These are phyloP conservation scores for Lachancea cidri DNA, from an alignment of 805 yeast genomes.

Conservation along the genomic window DNA sequence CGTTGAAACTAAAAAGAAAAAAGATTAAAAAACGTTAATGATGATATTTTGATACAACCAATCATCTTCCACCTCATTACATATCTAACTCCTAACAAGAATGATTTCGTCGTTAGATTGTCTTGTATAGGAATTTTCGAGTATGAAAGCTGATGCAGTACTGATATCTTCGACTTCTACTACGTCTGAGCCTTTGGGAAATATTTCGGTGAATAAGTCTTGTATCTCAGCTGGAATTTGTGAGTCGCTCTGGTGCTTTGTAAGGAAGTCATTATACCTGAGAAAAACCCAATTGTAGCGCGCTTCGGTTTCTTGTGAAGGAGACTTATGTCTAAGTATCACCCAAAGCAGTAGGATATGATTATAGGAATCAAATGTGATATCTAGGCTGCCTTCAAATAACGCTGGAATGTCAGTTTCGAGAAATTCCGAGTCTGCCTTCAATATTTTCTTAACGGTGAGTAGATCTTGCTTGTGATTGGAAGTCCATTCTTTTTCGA, in stretches of 20 bases:
- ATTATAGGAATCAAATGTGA: slow-evolving; percentile 25
- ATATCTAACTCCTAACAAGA: slow-evolving; percentile 11
- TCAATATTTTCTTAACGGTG: slow-evolving; percentile 47
- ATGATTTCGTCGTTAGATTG: slow-evolving; percentile 21
- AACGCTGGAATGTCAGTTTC: slow-evolving; percentile 43
- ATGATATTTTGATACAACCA: not conserved
- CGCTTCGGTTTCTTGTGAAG: too few species aligned
- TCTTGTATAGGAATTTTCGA: slow-evolving; percentile 20
- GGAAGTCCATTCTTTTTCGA: slow-evolving; percentile 46
- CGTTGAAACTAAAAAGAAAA: not conserved
- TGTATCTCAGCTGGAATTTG: not conserved
- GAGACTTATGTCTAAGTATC: not conserved
- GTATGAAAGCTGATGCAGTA: slow-evolving; percentile 15
- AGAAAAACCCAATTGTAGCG: slow-evolving; percentile 3
- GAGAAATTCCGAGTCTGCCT: slow-evolving; percentile 45
- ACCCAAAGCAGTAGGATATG: slow-evolving; percentile 5
- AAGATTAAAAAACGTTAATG: not conserved
- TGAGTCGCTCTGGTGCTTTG: not conserved
- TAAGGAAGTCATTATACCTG: not conserved
- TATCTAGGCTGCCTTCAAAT: slow-evolving; percentile 43
- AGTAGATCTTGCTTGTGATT: slow-evolving; percentile 40
- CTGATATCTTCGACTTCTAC: slow-evolving; percentile 10
- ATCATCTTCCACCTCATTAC: slow-evolving; percentile 7
- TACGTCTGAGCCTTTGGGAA: slow-evolving; percentile 6
- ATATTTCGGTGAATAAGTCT: slow-evolving; percentile 2